Evolutionary conservation across 2,329 filamentous ascomycete species (phyloP).

Genomic region (Paecilomyces sp.): DNA sequence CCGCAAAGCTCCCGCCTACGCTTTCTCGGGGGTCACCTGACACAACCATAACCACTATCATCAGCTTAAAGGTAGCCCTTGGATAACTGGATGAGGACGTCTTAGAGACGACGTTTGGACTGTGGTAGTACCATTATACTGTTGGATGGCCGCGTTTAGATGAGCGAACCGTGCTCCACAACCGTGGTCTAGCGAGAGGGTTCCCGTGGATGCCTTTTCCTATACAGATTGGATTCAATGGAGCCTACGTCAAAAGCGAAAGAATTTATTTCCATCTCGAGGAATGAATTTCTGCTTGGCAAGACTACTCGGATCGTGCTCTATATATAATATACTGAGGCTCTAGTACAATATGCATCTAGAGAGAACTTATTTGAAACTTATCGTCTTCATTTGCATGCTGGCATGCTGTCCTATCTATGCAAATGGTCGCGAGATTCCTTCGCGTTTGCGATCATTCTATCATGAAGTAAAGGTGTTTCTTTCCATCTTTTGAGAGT

Average conservation of each 20-base stretch:
- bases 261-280: no score
- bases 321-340: neutral
- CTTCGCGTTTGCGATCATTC: neutral
- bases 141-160: neutral
- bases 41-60: neutral
- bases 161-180: neutral
- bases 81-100: neutral
- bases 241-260: neutral
- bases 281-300: neutral
- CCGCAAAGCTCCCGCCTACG: neutral
- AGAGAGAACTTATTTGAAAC: neutral
- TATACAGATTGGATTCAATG: neutral
- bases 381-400: neutral
- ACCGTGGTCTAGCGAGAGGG: neutral
- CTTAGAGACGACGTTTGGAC: neutral
- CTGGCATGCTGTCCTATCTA: neutral
- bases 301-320: neutral
- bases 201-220: neutral
- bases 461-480: slow-evolving; percentile 1
- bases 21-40: neutral
- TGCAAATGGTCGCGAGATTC: neutral
- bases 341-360: neutral
- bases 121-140: neutral
- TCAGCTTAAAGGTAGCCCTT: neutral
- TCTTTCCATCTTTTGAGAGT: slow-evolving; percentile 6